Evolutionary conservation across 2,329 filamentous ascomycete species (phyloP).

Genomic region (Hypoxylon rubiginosum): DNA sequence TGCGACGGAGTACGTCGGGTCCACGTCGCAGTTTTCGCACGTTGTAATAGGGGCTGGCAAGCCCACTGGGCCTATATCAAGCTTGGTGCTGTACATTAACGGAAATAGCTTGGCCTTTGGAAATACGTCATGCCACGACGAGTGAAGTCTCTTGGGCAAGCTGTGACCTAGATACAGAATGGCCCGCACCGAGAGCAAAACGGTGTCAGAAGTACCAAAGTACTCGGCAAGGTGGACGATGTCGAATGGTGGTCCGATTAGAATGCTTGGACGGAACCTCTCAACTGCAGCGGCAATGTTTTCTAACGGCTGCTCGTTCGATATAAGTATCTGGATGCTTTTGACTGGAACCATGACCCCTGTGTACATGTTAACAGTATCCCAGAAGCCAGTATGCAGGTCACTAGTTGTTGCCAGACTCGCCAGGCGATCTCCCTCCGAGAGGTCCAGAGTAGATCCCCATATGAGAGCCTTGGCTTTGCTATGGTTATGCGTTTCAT

Average conservation of each 20-base stretch:
- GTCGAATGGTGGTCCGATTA: slow-evolving; percentile 6
- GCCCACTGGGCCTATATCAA: slow-evolving; percentile 5
- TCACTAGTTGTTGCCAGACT: slow-evolving; percentile 12
- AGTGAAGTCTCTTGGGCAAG: not conserved
- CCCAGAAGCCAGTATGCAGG: slow-evolving; percentile 11
- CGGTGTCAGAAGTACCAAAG: not conserved
- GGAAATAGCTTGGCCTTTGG: slow-evolving; percentile 12
- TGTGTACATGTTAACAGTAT: slow-evolving; percentile 14
- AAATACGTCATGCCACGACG: not conserved
- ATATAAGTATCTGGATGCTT: slow-evolving; percentile 10
- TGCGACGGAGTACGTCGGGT: slow-evolving; percentile 8
- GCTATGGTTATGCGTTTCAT: not conserved
- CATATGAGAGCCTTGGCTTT: slow-evolving; percentile 2
- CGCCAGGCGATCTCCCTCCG: slow-evolving; percentile 3
- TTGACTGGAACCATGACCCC: slow-evolving; percentile 3
- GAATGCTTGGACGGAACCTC: slow-evolving; percentile 4
- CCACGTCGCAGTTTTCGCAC: not conserved
- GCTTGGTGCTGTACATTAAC: slow-evolving; percentile 5
- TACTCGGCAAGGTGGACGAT: slow-evolving; percentile 5
- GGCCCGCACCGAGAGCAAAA: slow-evolving; percentile 1
- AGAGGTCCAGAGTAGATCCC: not conserved
- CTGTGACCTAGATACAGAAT: slow-evolving; percentile 9
- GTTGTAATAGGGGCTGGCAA: slow-evolving; percentile 4
- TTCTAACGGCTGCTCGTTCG: slow-evolving; percentile 7
- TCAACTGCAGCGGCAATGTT: slow-evolving; percentile 3